Evolutionary conservation across 192 early-diverging fungal genomes (phyloP).

Genomic region (Chytriomyces sp.): DNA sequence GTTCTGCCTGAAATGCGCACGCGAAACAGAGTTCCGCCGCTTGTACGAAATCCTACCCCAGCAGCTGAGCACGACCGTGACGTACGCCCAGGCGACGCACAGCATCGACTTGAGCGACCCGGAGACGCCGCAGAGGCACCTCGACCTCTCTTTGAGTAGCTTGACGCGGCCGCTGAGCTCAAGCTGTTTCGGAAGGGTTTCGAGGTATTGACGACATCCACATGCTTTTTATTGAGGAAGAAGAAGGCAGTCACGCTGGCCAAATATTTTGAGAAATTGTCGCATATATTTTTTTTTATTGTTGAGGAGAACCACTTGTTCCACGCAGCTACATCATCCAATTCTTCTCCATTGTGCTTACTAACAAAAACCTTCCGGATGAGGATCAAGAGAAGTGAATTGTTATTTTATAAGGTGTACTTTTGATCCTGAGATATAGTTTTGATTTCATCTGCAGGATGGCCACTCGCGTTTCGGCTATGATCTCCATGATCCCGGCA

Average conservation of each 20-base stretch:
- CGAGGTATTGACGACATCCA: constrained; percentile 97
- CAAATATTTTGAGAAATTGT: constrained; percentile 98
- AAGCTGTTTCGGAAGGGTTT: constrained; percentile 99
- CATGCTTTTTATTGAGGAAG: constrained; percentile 83
- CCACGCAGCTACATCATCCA: constrained; percentile 96
- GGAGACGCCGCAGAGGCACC: constrained; percentile 93
- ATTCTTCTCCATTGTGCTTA: constrained; percentile 69
- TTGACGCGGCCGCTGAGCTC: constrained; percentile 93
- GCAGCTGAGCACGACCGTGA: constrained; percentile 85
- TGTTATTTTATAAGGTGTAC: no score
- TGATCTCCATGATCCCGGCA: constrained; percentile 93
- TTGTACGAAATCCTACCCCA: constrained; percentile 95
- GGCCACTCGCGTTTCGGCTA: constrained; percentile 91
- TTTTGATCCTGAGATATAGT: neutral
- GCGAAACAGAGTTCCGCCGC: constrained; percentile 98
- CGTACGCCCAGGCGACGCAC: constrained; percentile 88
- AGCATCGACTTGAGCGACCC: constrained; percentile 94
- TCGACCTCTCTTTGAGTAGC: constrained; percentile 94
- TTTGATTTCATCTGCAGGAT: constrained; percentile 52
- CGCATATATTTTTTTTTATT: constrained; percentile 94
- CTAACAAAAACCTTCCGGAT: constrained; percentile 77
- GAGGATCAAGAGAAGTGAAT: constrained; percentile 73
- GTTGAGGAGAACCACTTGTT: constrained; percentile 97
- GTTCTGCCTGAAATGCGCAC: constrained; percentile 91
- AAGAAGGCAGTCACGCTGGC: constrained; percentile 94